A percentile compares a stretch with the other conserved stretches of the same genome.
phyloP scores from a whole-genome alignment of 2,329 filamentous ascomycete genomes.

The Venturiaceae sp. region DNA sequence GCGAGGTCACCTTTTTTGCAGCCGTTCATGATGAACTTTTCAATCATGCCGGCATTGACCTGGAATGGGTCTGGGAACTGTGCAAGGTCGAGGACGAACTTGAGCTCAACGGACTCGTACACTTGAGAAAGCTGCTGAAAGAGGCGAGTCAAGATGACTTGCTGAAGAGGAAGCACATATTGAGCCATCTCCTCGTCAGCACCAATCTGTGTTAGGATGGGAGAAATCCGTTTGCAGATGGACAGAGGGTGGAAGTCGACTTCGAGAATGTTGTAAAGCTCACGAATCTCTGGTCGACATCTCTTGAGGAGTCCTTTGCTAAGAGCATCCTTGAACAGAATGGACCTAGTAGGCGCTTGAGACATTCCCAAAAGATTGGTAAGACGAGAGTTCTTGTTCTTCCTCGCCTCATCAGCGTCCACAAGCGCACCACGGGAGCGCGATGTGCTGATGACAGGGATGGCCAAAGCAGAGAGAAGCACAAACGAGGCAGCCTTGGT shows the following conservation, averaged over 20 bases:
- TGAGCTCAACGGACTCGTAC: slow-evolving; percentile 93
- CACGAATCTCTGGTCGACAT: slow-evolving; percentile 86
- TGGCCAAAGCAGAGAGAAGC: slow-evolving; percentile 87
- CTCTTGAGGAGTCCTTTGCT: slow-evolving; percentile 92
- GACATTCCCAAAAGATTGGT: slow-evolving; percentile 94
- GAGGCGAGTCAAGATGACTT: slow-evolving; percentile 94
- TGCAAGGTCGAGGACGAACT: slow-evolving; percentile 86
- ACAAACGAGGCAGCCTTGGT: slow-evolving; percentile 95
- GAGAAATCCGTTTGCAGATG: slow-evolving; percentile 98
- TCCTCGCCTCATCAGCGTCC: slow-evolving; percentile 91
- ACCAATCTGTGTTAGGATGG: slow-evolving; percentile 88
- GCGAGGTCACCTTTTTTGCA: slow-evolving; percentile 99
- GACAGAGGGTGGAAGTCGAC: slow-evolving; percentile 98
- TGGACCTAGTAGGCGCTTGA: slow-evolving; percentile 75
- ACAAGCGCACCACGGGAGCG: slow-evolving; percentile 92
- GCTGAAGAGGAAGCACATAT: slow-evolving; percentile 90
- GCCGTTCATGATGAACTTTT: slow-evolving; percentile 99
- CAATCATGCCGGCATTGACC: slow-evolving; percentile 79
- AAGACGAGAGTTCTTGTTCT: slow-evolving; percentile 97
- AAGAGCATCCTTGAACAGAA: slow-evolving; percentile 89
- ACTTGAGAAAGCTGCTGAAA: slow-evolving; percentile 99
- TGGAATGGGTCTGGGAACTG: slow-evolving; percentile 96
- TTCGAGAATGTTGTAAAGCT: slow-evolving; percentile 97
- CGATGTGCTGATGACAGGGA: slow-evolving; percentile 97
- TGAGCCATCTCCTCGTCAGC: slow-evolving; percentile 93